Evolutionary conservation across 345 rosid species (phyloP).

Genomic region (Conringia planisiliqua): DNA sequence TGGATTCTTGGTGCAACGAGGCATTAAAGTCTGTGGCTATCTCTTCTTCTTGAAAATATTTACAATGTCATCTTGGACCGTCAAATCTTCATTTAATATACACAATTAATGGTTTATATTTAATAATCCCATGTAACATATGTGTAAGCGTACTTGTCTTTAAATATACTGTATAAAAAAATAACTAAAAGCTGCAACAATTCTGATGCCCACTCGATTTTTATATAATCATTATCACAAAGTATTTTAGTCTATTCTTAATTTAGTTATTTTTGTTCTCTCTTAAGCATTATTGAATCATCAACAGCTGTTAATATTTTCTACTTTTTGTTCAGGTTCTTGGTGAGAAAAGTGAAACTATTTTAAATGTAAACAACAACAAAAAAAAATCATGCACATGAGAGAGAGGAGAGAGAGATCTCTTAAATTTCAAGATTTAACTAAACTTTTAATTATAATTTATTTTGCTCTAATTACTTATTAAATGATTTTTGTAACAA

Average conservation of each 20-base stretch:
- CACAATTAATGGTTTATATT: background rate
- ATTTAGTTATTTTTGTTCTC: slow-evolving; percentile 15
- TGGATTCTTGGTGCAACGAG: slow-evolving; percentile 47
- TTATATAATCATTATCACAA: slow-evolving; percentile 14
- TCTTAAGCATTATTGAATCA: slow-evolving; percentile 6
- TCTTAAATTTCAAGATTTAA: no score
- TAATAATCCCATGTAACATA: slow-evolving; percentile 26
- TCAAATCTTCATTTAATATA: slow-evolving; percentile 28
- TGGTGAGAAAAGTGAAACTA: background rate
- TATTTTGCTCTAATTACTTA: background rate
- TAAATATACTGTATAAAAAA: slow-evolving; percentile 3
- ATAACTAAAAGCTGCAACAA: slow-evolving; percentile 27
- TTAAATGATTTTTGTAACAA: background rate
- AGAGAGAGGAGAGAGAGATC: background rate
- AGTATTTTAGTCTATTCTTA: slow-evolving; percentile 18
- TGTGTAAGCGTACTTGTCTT: slow-evolving; percentile 23
- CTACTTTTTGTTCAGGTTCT: background rate
- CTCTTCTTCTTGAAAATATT: slow-evolving; percentile 25
- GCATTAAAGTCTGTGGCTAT: slow-evolving; percentile 35
- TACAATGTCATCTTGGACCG: slow-evolving; percentile 31
- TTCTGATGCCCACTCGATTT: slow-evolving; percentile 22
- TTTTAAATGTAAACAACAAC: background rate
- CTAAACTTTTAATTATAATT: no score
- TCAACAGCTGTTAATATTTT: slow-evolving; percentile 14
- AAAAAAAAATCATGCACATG: background rate